A percentile compares a stretch with the other conserved stretches of the same genome.
Conservation (phyloP, 2,329 filamentous ascomycete genomes). For the Colletotrichum sp. region DNA sequence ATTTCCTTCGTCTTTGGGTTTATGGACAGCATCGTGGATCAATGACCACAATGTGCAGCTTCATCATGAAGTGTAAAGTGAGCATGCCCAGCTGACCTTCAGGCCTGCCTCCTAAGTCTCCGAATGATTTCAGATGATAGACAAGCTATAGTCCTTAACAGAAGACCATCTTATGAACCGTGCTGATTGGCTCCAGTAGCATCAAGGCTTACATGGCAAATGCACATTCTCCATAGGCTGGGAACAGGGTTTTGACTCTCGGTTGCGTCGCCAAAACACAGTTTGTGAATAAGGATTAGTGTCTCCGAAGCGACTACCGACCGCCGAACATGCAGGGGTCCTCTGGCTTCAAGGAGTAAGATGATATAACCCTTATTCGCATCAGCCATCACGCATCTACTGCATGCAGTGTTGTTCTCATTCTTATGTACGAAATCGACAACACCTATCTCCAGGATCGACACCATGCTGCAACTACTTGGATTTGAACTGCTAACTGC, state of each 20-base stretch:
- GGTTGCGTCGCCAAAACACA: background rate
- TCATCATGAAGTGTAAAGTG: background rate
- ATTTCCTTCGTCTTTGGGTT: background rate
- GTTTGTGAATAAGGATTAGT: background rate
- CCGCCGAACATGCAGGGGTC: background rate
- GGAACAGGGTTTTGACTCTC: background rate
- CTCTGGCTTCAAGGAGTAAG: background rate
- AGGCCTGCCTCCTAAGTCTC: background rate
- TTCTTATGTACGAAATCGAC: background rate
- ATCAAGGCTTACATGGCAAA: background rate
- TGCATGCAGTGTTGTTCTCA: rapidly evolving
- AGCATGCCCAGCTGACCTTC: background rate
- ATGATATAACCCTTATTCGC: background rate
- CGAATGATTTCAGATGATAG: background rate
- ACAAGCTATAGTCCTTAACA: background rate
- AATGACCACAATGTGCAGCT: background rate
- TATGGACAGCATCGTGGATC: background rate
- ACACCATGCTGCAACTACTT: background rate
- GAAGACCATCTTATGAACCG: background rate
- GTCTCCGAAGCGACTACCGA: background rate
- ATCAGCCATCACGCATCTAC: background rate
- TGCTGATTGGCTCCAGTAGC: background rate
- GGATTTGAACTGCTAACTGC: background rate
- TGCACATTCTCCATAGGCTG: background rate
- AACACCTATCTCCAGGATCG: background rate